A percentile compares a stretch with the other conserved stretches of the same genome.
phyloP scores from a whole-genome alignment of 345 rosid genomes.

The Gossypium stocksii region DNA sequence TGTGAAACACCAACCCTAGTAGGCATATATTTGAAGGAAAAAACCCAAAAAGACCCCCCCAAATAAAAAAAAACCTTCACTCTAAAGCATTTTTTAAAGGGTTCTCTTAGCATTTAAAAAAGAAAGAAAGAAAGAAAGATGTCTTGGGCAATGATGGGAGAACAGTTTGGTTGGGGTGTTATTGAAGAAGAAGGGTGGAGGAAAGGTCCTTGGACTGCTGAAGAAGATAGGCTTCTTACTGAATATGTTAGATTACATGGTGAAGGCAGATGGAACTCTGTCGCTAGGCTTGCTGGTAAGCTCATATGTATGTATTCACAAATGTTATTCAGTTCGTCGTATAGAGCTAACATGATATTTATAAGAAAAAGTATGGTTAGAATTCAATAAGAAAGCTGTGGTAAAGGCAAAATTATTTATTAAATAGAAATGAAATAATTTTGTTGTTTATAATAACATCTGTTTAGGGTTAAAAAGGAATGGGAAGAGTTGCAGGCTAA shows the following conservation, averaged over 20 bases:
- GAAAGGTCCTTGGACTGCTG: constrained; percentile 93
- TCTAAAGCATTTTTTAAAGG: too few species aligned
- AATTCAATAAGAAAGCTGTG: too few species aligned
- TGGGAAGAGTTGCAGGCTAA: constrained; percentile 86
- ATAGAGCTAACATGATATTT: too few species aligned
- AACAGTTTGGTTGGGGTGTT: constrained; percentile 53
- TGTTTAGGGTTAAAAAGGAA: constrained; percentile 68
- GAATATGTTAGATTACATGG: constrained; percentile 73
- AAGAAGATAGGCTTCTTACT: constrained; percentile 72
- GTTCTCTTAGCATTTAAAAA: not conserved
- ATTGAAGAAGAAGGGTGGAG: constrained; percentile 69
- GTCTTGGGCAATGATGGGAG: constrained; percentile 70
- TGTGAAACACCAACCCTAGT: constrained; percentile 26
- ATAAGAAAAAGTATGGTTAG: too few species aligned
- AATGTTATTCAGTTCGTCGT: too few species aligned
- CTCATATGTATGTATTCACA: too few species aligned
- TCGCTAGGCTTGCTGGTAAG: constrained; percentile 69
- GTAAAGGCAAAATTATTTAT: too few species aligned
- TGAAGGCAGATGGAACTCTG: constrained; percentile 94
- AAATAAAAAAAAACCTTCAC: too few species aligned
- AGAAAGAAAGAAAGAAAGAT: constrained; percentile 12
- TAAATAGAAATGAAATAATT: too few species aligned
- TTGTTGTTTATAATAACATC: too few species aligned
- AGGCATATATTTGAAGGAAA: too few species aligned
- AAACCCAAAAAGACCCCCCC: too few species aligned